Conservation (phyloP, 257 asterid genomes). For the Lycium barbarum region DNA sequence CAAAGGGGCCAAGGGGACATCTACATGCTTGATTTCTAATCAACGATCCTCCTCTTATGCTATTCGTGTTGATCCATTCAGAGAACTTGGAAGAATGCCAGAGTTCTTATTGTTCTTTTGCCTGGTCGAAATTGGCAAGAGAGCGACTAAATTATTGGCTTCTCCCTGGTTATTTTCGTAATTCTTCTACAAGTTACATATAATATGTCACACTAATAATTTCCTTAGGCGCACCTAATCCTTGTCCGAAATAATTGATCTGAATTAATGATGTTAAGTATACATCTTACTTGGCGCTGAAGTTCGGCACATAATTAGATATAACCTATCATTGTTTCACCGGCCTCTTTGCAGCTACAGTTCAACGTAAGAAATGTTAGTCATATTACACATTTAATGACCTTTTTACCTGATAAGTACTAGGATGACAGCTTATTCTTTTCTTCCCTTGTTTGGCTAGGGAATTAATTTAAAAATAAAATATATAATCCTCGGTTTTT, state of each 20-base stretch:
- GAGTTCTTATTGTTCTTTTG: not conserved
- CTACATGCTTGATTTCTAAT: not conserved
- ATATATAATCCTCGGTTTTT: not conserved
- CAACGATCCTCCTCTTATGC: not conserved
- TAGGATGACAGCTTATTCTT: not conserved
- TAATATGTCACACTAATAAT: not conserved
- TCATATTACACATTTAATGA: not conserved
- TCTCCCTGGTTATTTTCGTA: not conserved
- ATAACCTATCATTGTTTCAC: not conserved
- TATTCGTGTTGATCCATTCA: not conserved
- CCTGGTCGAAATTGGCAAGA: not conserved
- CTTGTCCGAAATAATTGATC: not conserved
- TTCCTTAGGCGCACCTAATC: not conserved
- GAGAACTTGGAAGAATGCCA: slow-evolving; percentile 11
- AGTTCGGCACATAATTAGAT: not conserved
- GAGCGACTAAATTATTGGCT: not conserved
- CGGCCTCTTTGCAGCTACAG: not conserved
- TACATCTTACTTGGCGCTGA: not conserved
- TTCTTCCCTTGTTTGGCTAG: not conserved
- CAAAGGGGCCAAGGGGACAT: not conserved
- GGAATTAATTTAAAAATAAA: not conserved
- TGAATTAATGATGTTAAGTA: not conserved
- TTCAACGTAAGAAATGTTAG: not conserved
- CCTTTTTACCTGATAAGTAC: not conserved
- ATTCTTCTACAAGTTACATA: not conserved